Base-by-base conservation (phyloP, 2,329 filamentous ascomycete species). In the Stagonosporopsis vannaccii region DNA sequence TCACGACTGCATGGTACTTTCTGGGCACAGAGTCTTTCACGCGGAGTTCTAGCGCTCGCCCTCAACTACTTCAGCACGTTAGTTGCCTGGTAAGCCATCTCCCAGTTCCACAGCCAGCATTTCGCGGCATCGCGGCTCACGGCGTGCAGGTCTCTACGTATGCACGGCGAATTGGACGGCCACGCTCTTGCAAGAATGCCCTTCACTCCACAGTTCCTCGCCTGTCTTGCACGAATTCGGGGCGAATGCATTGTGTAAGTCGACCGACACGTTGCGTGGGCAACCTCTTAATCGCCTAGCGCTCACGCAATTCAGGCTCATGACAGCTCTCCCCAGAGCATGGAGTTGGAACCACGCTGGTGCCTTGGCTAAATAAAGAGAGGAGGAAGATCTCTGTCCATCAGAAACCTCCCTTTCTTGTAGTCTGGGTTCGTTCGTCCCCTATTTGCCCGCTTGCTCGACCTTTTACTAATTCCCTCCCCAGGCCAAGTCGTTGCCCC, bases 101-200 rank as follows among this genome's bases (percentile, higher is more conserved):
- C 43, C 12, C 40, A 25, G 17, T 51, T 45, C n/a, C 42, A 56
- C 42, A 42, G 23, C 23, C 5, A 36, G 37, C 46, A 56, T 56
- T 43, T 51, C 46, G 47, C 46, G 41, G 46, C 35, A 41, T 19
- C 17, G 12, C 41, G 46, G 52, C 47, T 56, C 30, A 56, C 42
- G 30, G 42, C 46, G 53, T 56, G 46, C 17, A 56, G 53, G 41
- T 36, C 23, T 33, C 22, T 25, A 39, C 17, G 20, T 35, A 46
- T 3, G 41, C 23, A 30, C 28, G 19, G 37, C 47, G 42, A 56
- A 56, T 56, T 36, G 46, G 23, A 36, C 19, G 30, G 13, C 15
- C 46, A 45, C 6, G 35, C n/a, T n/a, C 26, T 41, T 45, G 40
- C 53, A 56, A 51, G 42, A 56, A 56, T 56, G 53, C 45, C 36